Evolutionary conservation across 1,284 basidiomycete genomes (phyloP), one percentile per base, ranked within the genome.

Genomic region (Cutaneotrichosporon cavernicola): DNA sequence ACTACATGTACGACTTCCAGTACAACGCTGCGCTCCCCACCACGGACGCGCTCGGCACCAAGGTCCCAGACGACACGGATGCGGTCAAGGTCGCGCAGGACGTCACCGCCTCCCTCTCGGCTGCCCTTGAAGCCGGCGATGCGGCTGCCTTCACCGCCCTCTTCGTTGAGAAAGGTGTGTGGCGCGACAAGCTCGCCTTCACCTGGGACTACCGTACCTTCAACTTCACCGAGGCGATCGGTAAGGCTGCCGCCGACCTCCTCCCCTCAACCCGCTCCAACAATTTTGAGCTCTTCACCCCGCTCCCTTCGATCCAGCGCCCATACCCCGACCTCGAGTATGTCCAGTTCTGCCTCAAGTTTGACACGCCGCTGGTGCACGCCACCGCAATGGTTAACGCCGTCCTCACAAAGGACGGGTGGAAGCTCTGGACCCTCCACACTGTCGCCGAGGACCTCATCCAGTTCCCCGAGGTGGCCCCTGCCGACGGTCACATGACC

Each of bases 131-230:
- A 4, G 26, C 58, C 6, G 21, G 58, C 9, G 66, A 73, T 51
- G 66, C 65, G 5, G 31, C 61, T 2, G 66, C 49, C 10, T 75
- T 75, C 57, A 55, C 71, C 38, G 57, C 38, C 16, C 61, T 72
- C 9, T 75, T 75, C 62, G 51, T 71, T n/a, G 71, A 75, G 30
- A 18, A 30, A 50, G 61, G 61, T 38, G 69, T 70, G 2, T 73
- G 72, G 72, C 61, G 72, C 36, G 72, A 73, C 68, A 61, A 62
- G 31, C 49, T 62, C 14, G 64, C 61, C 2, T 68, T 66, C 65
- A 87, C 87, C 13, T 88, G 86, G 86, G 84, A 86, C 68, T 85
- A 88, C 71, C 85, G 87, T 58, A 88, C 87, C 0, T 86, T 88
- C 76, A 81, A 83, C 61, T 83, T 84, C 31, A 61, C 66, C 14